Evolutionary conservation across 2,329 filamentous ascomycete genomes (phyloP), one percentile per base, ranked within the genome.

Genomic region (Pestalotiopsis sp.): DNA sequence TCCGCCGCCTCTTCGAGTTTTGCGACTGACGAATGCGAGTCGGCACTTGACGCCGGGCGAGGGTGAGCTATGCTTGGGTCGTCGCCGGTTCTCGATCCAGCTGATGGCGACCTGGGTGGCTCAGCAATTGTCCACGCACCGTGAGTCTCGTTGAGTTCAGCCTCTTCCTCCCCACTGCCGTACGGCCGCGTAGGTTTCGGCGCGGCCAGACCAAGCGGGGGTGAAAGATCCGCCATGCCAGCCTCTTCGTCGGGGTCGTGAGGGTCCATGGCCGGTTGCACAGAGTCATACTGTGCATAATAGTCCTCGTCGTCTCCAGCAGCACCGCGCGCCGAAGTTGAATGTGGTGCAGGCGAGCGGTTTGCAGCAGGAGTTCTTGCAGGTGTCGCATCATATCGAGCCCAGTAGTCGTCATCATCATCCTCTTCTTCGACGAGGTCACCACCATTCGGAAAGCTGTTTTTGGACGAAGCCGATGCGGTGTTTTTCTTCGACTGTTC

Each of bases 371-470:
- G 90, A 11, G 90, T 92, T 59, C 86, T 84, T 2, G 86, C 69
- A 14, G 92, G 91, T 4, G 91, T 93, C 31, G 88, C 87, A 77
- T 94, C 92, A 78, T 95, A 95, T 70, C 89, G 87, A 39, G 89
- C 91, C 93, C 93, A 95, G 79, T 95, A 95, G 73, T 90, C 91
- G 72, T 93, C 92, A 70, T 94, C 91, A 25, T 92, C 91, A 0
- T 90, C 89, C 0, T 90, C 88, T 1, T 85, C 81, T 0, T 79
- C 76, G 6, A 73, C 67, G 11, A 58, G 56, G 17, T 65, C 49
- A 38, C 25, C 49, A 23, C 27, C 36, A 38, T 69, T 69, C 11
- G 71, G 66, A 4, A 69, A 76, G 67, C 7, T 73, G 45, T 65
- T 72, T 39, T 64, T 71, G 25, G 69, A 67, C 17, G 41, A 38